Base-by-base conservation (phyloP, 1,139 yeast genomes). In the Maudiozyma humilis region DNA sequence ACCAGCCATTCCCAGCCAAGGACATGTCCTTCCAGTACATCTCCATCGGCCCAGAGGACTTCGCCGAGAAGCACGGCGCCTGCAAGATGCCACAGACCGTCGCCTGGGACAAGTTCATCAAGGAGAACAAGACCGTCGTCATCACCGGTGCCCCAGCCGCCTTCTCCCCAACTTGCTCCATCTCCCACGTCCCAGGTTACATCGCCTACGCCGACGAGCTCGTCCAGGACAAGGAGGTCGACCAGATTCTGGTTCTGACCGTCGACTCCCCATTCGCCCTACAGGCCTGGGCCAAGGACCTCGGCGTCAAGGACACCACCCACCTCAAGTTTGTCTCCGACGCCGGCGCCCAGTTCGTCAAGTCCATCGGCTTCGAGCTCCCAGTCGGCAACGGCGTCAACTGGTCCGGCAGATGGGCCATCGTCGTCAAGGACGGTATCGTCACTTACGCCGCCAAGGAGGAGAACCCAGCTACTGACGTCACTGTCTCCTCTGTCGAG, bases 101-200 rank as follows among this genome's bases (percentile, higher is more conserved):
- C 20, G 40, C 47, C n/a, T 57, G 61, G 60, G 37, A 53, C 32
- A 51, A 58, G 39, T 53, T 64, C 38, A 51, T 57, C 15, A 44
- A 49, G 16, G 55, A 60, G 39, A 60, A 64, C 51, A 64, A 67
- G 56, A 64, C 61, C 35, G 63, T 84, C 38, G 78, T 84, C 36
- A 71, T 86, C 55, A 86, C 89, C 35, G 75, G 86, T 46, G 94
- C 85, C 23, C 95, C 95, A 49, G 95, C 94, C 51, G 95, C 96
- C 19, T 87, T 86, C 73, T 84, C 95, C 32, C 95, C 95, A 52
- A 79, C 94, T 5, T 87, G 95, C 68, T 78, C 91, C 32, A 84
- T 78, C 51, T 70, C 73, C 54, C 95, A 88, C 65, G 77, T 87
- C 52, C 96, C 96, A 23, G 85, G 79, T 15, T 85, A 72, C 66